Conservation (phyloP, 176 grass and related monocot species). For the Rhipidocladum racemiflorum region DNA sequence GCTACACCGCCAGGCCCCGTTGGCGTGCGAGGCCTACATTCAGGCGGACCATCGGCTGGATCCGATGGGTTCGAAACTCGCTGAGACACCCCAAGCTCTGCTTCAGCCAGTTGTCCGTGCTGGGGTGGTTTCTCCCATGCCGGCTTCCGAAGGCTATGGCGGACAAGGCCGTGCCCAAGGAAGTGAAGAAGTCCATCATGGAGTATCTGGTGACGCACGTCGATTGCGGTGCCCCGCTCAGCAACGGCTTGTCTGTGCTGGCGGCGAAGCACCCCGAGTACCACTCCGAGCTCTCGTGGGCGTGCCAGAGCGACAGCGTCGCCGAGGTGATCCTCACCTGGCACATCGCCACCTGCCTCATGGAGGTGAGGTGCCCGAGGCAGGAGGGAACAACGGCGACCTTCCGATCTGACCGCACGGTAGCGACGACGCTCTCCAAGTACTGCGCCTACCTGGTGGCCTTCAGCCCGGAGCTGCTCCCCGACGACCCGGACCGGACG, state of each 20-base stretch:
- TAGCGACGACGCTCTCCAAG: not conserved
- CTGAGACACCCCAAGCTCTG: not conserved
- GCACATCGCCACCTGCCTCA: not conserved
- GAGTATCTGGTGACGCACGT: not conserved
- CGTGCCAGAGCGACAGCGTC: not conserved
- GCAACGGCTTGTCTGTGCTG: not conserved
- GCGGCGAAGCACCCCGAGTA: too few species aligned
- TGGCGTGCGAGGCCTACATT: not conserved
- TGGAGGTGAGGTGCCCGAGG: not conserved
- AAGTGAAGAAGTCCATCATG: not conserved
- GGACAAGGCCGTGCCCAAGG: not conserved
- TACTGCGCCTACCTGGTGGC: constrained; percentile 9
- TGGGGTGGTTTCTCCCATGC: not conserved
- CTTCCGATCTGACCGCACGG: too few species aligned
- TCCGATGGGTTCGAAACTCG: not conserved
- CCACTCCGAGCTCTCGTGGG: too few species aligned
- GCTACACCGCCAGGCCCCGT: not conserved
- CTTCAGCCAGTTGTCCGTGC: not conserved
- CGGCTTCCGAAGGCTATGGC: too few species aligned
- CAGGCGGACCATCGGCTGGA: not conserved
- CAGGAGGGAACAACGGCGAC: not conserved
- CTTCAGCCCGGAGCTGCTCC: not conserved
- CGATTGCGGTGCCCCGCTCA: not conserved
- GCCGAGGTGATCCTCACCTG: constrained; percentile 1
- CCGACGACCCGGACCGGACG: not conserved